Base-by-base conservation (phyloP, 2,329 filamentous ascomycete species). In the Aspergillus sp. region DNA sequence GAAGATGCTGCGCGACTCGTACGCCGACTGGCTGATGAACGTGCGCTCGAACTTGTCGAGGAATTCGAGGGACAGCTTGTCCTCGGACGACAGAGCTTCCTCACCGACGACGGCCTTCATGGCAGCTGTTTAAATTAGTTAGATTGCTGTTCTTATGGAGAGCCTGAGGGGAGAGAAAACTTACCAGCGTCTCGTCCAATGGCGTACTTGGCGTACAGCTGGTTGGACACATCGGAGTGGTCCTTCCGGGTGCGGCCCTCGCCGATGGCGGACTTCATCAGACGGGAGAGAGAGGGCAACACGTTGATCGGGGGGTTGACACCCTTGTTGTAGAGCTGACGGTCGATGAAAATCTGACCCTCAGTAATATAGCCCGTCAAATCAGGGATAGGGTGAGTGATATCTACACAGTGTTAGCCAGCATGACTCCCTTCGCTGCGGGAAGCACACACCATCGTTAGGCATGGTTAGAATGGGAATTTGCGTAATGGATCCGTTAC, bases 71-170 rank as follows among this genome's bases (percentile, higher is more conserved):
- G 93, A 96, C 53, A 97, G 85, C 81, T 97, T 97, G 78, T 99
- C 94, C 78, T 99, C 94, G 50, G 89, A 84, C 23, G 91, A 96
- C 69, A 99, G 77, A 31, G 94, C 94, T 74, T 99, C 94, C 78
- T 99, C 95, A 78, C 94, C 94, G 54, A 99, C 94, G 74, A 99
- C 94, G 56, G 94, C 94, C 81, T 97, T 99, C 94, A 99, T 99
- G 72, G 91, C 88, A 34, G 95, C 93, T 75, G 46, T 62, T 20
- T 16, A 42, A 21, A 11, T 45, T 31, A n/a, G 14, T 11, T 11
- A 21, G 36, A 21, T 50, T 29, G n/a, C 21, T n/a, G 21, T 19
- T 16, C 21, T 6, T 21, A n/a, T n/a, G 9, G 25, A 19, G n/a
- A 31, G 25, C 0, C 17, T 31, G 0, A 20, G 17, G 2, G 13